Evolutionary conservation across 1,139 yeast genomes (phyloP).

Genomic region (Tardiomyces digboiensis): DNA sequence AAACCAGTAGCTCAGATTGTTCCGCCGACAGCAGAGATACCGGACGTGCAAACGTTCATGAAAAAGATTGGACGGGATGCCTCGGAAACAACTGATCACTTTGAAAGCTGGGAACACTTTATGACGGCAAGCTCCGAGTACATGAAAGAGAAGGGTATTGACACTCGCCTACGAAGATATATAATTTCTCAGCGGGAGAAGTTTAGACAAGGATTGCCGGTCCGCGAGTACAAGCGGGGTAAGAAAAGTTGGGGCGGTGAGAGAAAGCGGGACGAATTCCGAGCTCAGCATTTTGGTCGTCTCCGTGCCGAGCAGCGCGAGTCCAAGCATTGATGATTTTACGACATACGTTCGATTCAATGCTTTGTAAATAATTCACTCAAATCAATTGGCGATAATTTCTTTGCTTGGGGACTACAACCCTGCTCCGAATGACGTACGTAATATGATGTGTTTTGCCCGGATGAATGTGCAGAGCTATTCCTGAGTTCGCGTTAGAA

Average conservation of each 20-base stretch:
- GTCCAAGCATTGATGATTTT: not conserved
- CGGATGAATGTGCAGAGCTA: too few species aligned
- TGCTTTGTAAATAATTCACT: too few species aligned
- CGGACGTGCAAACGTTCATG: constrained; percentile 68
- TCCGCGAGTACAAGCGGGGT: constrained; percentile 55
- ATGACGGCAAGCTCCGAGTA: constrained; percentile 44
- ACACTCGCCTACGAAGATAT: constrained; percentile 55
- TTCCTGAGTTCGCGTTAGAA: too few species aligned
- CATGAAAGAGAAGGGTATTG: constrained; percentile 76
- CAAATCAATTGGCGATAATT: too few species aligned
- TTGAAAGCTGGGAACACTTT: constrained; percentile 67
- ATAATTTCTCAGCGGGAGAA: constrained; percentile 35
- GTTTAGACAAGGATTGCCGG: constrained; percentile 47
- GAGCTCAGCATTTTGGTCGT: constrained; percentile 52
- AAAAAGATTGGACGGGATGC: constrained; percentile 67
- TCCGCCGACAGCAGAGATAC: constrained; percentile 42
- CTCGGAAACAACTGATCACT: constrained; percentile 55
- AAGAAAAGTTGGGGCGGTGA: constrained; percentile 85
- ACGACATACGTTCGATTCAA: too few species aligned
- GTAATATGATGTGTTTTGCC: too few species aligned
- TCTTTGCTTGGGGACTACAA: too few species aligned
- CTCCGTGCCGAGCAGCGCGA: constrained; percentile 33
- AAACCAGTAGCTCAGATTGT: constrained; percentile 25
- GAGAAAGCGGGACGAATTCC: constrained; percentile 59
- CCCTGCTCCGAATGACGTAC: too few species aligned